These are phyloP conservation scores for Hordeum pubiflorum DNA, from an alignment of 202 grass and related monocot species.

Conservation along the genomic window DNA sequence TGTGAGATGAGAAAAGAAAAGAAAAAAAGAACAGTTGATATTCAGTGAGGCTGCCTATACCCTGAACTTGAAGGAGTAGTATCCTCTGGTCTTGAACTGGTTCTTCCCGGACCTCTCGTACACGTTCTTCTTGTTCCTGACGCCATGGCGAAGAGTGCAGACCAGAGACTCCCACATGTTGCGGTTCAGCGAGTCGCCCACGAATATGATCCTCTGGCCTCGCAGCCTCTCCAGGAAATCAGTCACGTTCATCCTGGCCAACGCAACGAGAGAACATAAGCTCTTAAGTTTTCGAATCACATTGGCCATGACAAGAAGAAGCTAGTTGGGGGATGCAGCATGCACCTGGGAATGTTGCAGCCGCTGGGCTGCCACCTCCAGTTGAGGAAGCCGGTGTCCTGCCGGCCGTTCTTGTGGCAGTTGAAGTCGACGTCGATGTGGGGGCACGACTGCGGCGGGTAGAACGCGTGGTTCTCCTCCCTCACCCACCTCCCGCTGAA, in stretches of 20 bases:
- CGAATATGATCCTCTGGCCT: slow-evolving; percentile 85
- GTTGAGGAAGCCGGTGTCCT: slow-evolving; percentile 56
- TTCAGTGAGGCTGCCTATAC: background rate
- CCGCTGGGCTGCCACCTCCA: slow-evolving; percentile 80
- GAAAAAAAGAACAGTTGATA: background rate
- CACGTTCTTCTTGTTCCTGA: slow-evolving; percentile 59
- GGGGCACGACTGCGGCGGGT: slow-evolving; percentile 54
- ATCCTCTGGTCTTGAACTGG: slow-evolving; percentile 70
- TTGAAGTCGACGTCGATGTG: slow-evolving; percentile 72
- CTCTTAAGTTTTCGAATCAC: background rate
- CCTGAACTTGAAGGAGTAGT: slow-evolving; percentile 82
- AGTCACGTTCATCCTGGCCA: slow-evolving; percentile 51
- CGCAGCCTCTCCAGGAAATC: slow-evolving; percentile 76
- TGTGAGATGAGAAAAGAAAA: too few species aligned
- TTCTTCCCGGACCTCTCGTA: slow-evolving; percentile 66
- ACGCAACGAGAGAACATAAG: background rate
- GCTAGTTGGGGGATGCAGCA: background rate
- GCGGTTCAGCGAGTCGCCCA: slow-evolving; percentile 79
- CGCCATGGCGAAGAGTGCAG: slow-evolving; percentile 63
- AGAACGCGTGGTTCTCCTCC: slow-evolving; percentile 51
- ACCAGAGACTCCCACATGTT: slow-evolving; percentile 99
- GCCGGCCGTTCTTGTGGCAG: slow-evolving; percentile 78
- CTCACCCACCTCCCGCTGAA: slow-evolving; percentile 71
- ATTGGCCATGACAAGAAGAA: background rate
- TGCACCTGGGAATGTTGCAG: slow-evolving; percentile 70